These are phyloP conservation scores for Aleurites moluccanus DNA, from an alignment of 441 rosid species.

Conservation along the genomic window DNA sequence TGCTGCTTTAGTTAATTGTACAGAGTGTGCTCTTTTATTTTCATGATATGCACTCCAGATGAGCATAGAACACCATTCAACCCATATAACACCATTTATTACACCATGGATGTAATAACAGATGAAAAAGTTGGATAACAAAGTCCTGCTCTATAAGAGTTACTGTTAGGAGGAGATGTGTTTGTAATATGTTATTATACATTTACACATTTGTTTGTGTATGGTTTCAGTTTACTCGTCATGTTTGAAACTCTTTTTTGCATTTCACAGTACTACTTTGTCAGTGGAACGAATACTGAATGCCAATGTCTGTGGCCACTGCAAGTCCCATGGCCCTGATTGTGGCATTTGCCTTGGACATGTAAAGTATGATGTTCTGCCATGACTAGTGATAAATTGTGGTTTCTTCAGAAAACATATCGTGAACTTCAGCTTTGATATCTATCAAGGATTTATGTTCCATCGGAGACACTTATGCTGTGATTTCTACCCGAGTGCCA, in stretches of 20 bases:
- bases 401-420: constrained; percentile 4
- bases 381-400: constrained; percentile 20
- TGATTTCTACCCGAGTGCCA: background rate
- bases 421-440: background rate
- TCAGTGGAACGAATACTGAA: constrained; percentile 71
- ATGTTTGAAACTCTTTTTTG: background rate
- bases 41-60: background rate
- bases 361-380: constrained; percentile 78
- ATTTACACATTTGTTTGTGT: background rate
- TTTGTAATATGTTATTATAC: no score
- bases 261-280: constrained; percentile 6
- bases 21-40: background rate
- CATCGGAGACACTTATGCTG: background rate
- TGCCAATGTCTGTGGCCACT: constrained; percentile 69
- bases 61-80: no score
- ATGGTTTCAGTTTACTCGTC: background rate
- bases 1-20: background rate
- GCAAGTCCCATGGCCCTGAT: constrained; percentile 92
- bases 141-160: no score
- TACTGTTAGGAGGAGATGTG: no score
- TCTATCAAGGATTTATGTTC: background rate
- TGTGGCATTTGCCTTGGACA: constrained; percentile 78
- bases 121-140: no score
- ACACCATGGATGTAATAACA: no score
- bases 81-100: no score